A percentile compares a stretch with the other conserved stretches of the same genome.
Evolutionary conservation across 495 filamentous ascomycete genomes (phyloP).

Genomic region (Oidiodendron maius): DNA sequence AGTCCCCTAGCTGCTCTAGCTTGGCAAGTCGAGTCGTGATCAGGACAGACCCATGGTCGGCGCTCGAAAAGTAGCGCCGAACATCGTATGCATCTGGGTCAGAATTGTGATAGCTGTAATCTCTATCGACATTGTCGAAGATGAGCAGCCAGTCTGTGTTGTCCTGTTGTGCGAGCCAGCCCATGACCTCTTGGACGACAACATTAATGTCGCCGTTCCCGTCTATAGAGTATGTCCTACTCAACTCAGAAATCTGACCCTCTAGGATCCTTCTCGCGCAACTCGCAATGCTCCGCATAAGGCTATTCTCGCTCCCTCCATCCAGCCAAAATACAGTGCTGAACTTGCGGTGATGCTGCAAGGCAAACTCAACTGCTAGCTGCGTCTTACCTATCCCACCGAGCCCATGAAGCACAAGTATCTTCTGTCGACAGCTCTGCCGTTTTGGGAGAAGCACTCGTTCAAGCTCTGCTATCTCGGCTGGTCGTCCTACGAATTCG

Average conservation of each 20-base stretch:
- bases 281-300: not conserved
- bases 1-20: conserved; percentile 25
- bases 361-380: conserved; percentile 1
- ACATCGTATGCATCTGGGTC: conserved; percentile 29
- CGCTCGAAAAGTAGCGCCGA: conserved; percentile 24
- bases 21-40: conserved; percentile 32
- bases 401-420: not conserved
- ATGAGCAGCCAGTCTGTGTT: conserved; percentile 35
- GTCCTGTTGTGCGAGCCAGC: conserved; percentile 23
- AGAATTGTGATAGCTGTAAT: conserved; percentile 11
- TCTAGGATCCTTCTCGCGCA: not conserved
- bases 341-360: not conserved
- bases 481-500: not conserved
- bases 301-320: not conserved
- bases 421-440: conserved; percentile 1
- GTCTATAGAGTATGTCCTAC: not conserved
- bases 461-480: conserved; percentile 2
- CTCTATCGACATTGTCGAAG: conserved; percentile 37
- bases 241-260: not conserved
- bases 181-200: not conserved
- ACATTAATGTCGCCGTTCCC: not conserved
- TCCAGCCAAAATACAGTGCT: not conserved
- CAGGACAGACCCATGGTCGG: conserved; percentile 35
- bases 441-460: not conserved
- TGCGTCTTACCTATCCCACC: too few relatives aligned